phyloP scores from a whole-genome alignment of 2,329 filamentous ascomycete genomes.

The Piedraia hortae region DNA sequence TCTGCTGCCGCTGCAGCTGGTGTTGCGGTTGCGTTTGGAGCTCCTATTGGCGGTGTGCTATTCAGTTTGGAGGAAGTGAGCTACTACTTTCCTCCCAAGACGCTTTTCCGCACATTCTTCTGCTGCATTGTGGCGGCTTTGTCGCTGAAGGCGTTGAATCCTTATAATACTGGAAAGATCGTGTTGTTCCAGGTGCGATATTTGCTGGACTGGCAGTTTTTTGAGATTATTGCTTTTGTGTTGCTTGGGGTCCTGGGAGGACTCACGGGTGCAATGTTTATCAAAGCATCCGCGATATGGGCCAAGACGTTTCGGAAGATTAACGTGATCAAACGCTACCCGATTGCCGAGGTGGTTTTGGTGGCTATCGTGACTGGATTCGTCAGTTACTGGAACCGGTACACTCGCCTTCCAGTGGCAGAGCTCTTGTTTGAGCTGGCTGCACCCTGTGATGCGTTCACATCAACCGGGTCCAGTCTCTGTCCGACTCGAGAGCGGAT shows the following conservation, averaged over 20 bases:
- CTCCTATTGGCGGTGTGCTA: constrained; percentile 66
- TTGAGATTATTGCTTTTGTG: constrained; percentile 66
- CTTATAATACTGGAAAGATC: constrained; percentile 87
- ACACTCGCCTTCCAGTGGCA: constrained; percentile 70
- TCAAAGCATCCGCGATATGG: constrained; percentile 83
- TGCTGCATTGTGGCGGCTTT: constrained; percentile 80
- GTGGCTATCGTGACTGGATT: constrained; percentile 67
- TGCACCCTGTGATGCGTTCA: constrained; percentile 53
- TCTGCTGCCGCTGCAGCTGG: constrained; percentile 78
- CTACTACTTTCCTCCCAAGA: constrained; percentile 95
- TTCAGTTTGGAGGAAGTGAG: constrained; percentile 88
- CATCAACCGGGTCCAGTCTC: constrained; percentile 40
- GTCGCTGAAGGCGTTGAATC: constrained; percentile 81
- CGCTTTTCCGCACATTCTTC: constrained; percentile 89
- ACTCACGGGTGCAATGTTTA: constrained; percentile 67
- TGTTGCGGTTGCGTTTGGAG: constrained; percentile 82
- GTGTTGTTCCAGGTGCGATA: constrained; percentile 92
- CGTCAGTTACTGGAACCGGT: constrained; percentile 75
- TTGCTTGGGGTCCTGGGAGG: constrained; percentile 70
- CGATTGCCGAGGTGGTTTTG: constrained; percentile 62
- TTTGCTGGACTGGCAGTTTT: constrained; percentile 70
- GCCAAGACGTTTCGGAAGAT: constrained; percentile 69
- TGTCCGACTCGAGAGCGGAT: constrained; percentile 58
- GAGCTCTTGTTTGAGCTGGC: constrained; percentile 78
- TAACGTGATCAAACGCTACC: constrained; percentile 49